Conservation (phyloP, 1,284 basidiomycete genomes). For the Fomitopsis schrenkii region DNA sequence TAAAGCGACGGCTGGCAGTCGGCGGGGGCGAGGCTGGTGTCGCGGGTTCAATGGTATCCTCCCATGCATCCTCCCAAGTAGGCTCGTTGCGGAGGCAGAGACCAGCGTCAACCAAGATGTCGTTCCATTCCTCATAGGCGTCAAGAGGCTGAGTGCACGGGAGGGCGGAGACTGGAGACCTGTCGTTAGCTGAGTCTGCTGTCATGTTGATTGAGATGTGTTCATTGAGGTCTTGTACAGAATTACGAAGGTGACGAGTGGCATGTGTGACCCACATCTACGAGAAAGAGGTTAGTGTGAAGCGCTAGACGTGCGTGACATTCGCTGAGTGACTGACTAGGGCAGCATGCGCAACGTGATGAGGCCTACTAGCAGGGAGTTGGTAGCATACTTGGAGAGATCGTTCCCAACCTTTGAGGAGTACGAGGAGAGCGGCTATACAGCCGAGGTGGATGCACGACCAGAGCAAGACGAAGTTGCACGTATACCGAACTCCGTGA, state of each 20-base stretch:
- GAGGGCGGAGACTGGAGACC: neutral
- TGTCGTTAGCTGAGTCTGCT: no score
- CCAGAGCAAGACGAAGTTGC: neutral
- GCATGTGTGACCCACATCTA: neutral
- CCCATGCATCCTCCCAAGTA: neutral
- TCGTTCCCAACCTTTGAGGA: neutral
- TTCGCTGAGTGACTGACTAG: neutral
- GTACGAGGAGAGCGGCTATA: neutral
- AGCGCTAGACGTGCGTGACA: no score
- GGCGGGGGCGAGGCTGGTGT: neutral
- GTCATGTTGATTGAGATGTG: no score
- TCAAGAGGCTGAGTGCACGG: neutral
- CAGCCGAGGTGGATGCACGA: neutral
- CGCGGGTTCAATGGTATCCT: neutral
- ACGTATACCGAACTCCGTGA: neutral
- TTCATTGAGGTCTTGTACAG: neutral
- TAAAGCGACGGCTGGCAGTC: neutral
- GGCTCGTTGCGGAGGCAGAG: neutral
- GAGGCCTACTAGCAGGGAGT: neutral
- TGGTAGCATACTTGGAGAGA: no score
- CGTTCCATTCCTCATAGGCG: neutral
- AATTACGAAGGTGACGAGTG: neutral
- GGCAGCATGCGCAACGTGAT: neutral
- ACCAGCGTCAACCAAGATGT: neutral
- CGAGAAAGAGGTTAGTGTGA: no score